phyloP scores from a whole-genome alignment of 1,139 yeast genomes.

The Geotrichum klebahnii region DNA sequence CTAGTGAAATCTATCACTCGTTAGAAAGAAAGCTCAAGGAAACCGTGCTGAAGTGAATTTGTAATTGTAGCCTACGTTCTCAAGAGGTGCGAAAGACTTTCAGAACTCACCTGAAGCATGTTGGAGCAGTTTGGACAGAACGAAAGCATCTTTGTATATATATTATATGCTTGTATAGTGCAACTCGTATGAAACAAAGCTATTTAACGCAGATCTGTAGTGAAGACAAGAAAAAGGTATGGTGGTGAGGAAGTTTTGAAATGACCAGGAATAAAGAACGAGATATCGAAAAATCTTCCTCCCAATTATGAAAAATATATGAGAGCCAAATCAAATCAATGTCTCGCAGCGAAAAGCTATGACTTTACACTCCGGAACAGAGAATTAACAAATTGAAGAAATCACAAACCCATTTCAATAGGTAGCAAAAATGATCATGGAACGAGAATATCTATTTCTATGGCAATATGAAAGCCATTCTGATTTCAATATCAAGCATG shows the following conservation, averaged over 20 bases:
- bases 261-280: too few species aligned
- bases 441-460: too few species aligned
- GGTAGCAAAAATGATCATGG: too few species aligned
- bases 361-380: background rate
- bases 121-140: slow-evolving; percentile 93
- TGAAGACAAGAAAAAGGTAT: background rate
- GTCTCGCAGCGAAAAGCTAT: too few species aligned
- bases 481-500: too few species aligned
- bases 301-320: background rate
- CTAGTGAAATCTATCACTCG: slow-evolving; percentile 26
- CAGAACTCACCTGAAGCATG: slow-evolving; percentile 57
- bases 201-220: background rate
- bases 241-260: too few species aligned
- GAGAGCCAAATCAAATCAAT: too few species aligned
- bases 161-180: background rate
- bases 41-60: slow-evolving; percentile 1
- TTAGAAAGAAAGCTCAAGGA: slow-evolving; percentile 15
- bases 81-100: slow-evolving; percentile 5
- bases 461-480: too few species aligned
- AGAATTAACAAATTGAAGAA: background rate
- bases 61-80: slow-evolving; percentile 5
- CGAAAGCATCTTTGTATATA: slow-evolving; percentile 57
- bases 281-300: too few species aligned
- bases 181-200: background rate
- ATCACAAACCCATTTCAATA: too few species aligned